Conservation (phyloP, 129 eudicot species). For the Gnaphalium uliginosum region DNA sequence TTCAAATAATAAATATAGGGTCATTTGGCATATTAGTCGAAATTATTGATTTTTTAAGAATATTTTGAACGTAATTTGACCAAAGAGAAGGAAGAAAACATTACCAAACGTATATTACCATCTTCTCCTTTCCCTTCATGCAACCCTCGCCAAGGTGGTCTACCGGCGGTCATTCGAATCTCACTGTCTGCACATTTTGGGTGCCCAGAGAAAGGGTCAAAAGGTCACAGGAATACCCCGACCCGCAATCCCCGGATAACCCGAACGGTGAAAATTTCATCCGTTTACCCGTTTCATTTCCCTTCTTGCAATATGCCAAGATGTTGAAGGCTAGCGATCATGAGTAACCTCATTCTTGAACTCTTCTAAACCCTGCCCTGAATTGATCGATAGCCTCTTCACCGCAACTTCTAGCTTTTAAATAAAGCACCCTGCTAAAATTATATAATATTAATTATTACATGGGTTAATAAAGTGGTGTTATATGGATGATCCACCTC, state of each 20-base stretch:
- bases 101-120: slow-evolving; percentile 59
- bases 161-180: too few relatives aligned
- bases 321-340: slow-evolving; percentile 66
- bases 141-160: too few relatives aligned
- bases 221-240: too few relatives aligned
- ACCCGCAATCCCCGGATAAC: too few relatives aligned
- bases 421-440: not conserved
- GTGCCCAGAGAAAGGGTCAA: too few relatives aligned
- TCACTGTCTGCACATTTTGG: too few relatives aligned
- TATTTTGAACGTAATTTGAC: not conserved
- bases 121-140: slow-evolving; percentile 38
- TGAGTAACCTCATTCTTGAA: slow-evolving; percentile 53
- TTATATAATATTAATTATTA: too few relatives aligned
- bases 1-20: slow-evolving; percentile 12
- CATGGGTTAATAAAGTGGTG: too few relatives aligned
- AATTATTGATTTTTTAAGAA: too few relatives aligned
- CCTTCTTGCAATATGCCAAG: slow-evolving; percentile 46
- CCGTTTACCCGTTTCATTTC: too few relatives aligned
- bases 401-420: slow-evolving; percentile 54
- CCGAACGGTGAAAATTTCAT: too few relatives aligned
- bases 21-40: not conserved
- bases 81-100: not conserved
- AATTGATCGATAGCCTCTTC: slow-evolving; percentile 54
- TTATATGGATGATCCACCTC: too few relatives aligned
- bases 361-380: slow-evolving; percentile 57